Evolutionary conservation across 208 protist genomes (phyloP), one percentile per base, ranked within the genome.

Genomic region (Trypanosoma caninum): DNA sequence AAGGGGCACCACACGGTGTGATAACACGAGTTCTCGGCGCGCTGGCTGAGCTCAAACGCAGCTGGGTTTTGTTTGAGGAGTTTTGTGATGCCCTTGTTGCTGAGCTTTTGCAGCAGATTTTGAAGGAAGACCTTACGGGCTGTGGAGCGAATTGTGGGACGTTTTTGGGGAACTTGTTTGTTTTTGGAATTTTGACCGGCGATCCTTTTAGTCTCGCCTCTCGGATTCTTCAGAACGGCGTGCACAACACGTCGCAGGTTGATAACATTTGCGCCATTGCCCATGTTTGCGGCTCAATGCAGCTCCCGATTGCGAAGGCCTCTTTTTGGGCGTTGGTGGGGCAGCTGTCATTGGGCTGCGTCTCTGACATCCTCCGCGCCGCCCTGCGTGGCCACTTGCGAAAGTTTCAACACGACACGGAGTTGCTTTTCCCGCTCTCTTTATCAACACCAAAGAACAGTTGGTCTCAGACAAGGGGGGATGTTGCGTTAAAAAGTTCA

Each of bases 181-280:
- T 63, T 13, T 54, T 73, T 20, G 40, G 60, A 37, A 72, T 91
- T 44, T 51, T 91, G 34, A 52, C 73, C 13, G 84, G 84, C 25
- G 87, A 94, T 54, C 87, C 87, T 20, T 94, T 91, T 61, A 71
- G 75, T 46, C 58, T 94, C 18, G 84, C 81, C 22, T 67, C 69
- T 8, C 62, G 77, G 10, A 63, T 94, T 62, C 62, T 94, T 37
- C 69, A 84, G 72, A 76, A 74, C 44, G 74, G 77, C 3, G 75
- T 67, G 18, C 52, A 45, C 33, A 54, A 33, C 20, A 59, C 78
- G 3, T 53, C 68, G 3, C 83, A 91, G 69, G 65, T 86, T 27
- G 81, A 94, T 40, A 84, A 80, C 41, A 82, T 94, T 45, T 94
- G 87, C 65, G 65, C 74, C 22, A 68, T 91, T 30, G 78, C 87